Conservation (phyloP, 768 basidiomycete genomes). For the Pisolithus tinctorius region DNA sequence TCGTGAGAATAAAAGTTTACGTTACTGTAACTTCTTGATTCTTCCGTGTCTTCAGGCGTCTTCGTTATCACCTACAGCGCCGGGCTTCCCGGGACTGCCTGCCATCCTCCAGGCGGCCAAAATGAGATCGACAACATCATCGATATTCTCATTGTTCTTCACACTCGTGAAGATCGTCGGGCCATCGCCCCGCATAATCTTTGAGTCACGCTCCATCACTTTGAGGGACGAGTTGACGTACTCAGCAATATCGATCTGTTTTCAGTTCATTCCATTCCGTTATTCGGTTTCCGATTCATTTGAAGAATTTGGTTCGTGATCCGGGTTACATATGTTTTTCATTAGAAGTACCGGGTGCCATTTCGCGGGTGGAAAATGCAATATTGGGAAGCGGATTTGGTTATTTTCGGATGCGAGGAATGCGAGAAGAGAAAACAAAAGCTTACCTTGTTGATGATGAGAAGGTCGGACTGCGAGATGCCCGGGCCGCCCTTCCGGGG, state of each 20-base stretch:
- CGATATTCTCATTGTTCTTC: conserved; percentile 68
- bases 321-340: neutral
- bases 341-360: neutral
- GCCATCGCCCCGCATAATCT: conserved; percentile 88
- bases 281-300: neutral
- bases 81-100: conserved; percentile 62
- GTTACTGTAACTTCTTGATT: neutral
- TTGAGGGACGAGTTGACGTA: conserved; percentile 89
- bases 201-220: conserved; percentile 92
- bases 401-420: neutral
- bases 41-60: neutral
- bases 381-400: neutral
- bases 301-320: neutral
- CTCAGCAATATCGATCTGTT: conserved; percentile 86
- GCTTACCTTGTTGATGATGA: conserved; percentile 89
- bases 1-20: neutral
- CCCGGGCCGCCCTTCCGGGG: conserved; percentile 97
- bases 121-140: conserved; percentile 75
- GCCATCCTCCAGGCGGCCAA: conserved; percentile 85
- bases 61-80: conserved; percentile 23
- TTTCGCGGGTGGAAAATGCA: neutral
- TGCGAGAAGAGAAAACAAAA: neutral
- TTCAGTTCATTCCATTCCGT: neutral
- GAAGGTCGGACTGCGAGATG: conserved; percentile 90
- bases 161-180: conserved; percentile 91